These are phyloP conservation scores for Gypsophila paniculata DNA, from an alignment of 179 eudicot species.

Conservation along the genomic window DNA sequence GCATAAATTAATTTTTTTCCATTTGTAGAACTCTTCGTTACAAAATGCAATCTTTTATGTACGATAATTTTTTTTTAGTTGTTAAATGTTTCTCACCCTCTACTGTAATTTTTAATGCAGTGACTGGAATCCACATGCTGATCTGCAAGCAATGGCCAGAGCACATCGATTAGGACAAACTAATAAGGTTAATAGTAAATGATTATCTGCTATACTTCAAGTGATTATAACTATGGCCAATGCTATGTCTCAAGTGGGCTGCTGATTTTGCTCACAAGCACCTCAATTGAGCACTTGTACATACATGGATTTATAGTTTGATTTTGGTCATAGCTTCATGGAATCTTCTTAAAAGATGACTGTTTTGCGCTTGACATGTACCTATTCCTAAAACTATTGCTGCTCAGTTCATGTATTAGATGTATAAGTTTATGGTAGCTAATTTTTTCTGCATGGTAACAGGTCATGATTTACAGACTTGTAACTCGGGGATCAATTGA, in stretches of 20 bases:
- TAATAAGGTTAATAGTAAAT: slow-evolving; percentile 53
- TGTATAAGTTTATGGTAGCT: background rate
- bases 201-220: background rate
- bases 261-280: background rate
- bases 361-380: slow-evolving; percentile 3
- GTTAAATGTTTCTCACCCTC: slow-evolving; percentile 9
- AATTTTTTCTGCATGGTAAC: slow-evolving; percentile 17
- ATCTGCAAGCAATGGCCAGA: slow-evolving; percentile 99
- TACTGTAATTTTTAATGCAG: slow-evolving; percentile 34
- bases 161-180: slow-evolving; percentile 98
- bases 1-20: background rate
- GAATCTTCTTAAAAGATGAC: background rate
- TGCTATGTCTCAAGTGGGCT: background rate
- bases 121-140: slow-evolving; percentile 99
- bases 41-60: background rate
- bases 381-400: slow-evolving; percentile 1
- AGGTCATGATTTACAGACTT: slow-evolving; percentile 96
- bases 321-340: slow-evolving; percentile 1
- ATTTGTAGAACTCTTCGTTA: background rate
- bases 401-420: background rate
- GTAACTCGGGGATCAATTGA: slow-evolving; percentile 92
- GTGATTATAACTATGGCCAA: slow-evolving; percentile 1
- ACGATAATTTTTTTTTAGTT: background rate
- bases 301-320: background rate
- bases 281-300: background rate